These are phyloP conservation scores for Aspergillus intermedius DNA, from an alignment of 2,329 filamentous ascomycete genomes.

Conservation along the genomic window DNA sequence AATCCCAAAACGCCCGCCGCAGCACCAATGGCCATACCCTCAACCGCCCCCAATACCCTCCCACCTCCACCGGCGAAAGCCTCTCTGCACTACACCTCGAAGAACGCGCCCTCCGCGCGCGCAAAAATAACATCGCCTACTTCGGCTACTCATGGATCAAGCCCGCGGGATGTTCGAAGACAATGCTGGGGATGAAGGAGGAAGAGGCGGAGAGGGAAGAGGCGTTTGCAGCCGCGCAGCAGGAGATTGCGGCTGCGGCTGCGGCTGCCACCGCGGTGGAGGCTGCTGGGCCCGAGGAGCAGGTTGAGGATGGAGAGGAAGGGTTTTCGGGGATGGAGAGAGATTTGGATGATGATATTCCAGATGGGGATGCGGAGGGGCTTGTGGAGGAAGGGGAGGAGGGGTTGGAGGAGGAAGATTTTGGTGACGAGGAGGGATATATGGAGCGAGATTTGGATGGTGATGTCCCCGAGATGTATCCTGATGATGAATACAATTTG, in stretches of 20 bases:
- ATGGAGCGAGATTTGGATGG: conserved; percentile 63
- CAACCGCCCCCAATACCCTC: conserved; percentile 19
- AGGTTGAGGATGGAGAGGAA: conserved; percentile 32
- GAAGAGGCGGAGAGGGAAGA: conserved; percentile 85
- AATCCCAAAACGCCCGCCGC: conserved; percentile 7
- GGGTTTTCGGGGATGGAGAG: conserved; percentile 34
- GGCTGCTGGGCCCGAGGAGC: conserved; percentile 31
- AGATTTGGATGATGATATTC: conserved; percentile 43
- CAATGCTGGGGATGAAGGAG: conserved; percentile 81
- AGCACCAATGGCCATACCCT: conserved; percentile 10
- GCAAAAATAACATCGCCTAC: conserved; percentile 73
- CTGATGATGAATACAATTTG: conserved; percentile 39
- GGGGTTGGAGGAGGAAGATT: conserved; percentile 47
- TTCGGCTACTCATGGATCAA: conserved; percentile 88
- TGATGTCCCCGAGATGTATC: conserved; percentile 61
- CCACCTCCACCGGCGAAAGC: conserved; percentile 50
- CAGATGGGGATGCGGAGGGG: conserved; percentile 35
- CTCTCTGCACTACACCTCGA: conserved; percentile 67
- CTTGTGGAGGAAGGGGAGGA: conserved; percentile 39
- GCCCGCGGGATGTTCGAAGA: conserved; percentile 81
- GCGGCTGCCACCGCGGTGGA: conserved; percentile 58
- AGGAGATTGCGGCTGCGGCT: conserved; percentile 65
- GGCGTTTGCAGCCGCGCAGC: conserved; percentile 65
- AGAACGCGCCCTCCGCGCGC: conserved; percentile 67
- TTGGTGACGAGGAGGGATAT: conserved; percentile 44